Evolutionary conservation across 2,329 filamentous ascomycete species (phyloP).

Genomic region (Cladobotryum protrusum): DNA sequence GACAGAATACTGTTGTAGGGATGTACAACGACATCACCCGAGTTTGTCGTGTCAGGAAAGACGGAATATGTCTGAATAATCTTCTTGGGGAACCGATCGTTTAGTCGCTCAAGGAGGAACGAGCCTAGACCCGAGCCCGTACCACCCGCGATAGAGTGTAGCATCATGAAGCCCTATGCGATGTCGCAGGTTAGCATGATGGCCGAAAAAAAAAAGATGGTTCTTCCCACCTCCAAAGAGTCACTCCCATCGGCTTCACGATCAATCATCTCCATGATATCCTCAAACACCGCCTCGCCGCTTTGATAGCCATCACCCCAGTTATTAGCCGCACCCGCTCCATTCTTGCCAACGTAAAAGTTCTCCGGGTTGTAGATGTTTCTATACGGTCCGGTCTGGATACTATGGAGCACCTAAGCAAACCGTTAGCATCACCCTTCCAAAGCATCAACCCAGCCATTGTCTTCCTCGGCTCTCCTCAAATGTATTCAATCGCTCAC

Average conservation of each 20-base stretch:
- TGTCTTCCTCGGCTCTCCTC: too few species aligned
- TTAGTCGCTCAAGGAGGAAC: slow-evolving; percentile 89
- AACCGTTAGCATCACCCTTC: neutral
- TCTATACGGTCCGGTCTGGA: slow-evolving; percentile 88
- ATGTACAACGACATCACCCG: slow-evolving; percentile 89
- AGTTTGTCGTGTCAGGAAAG: slow-evolving; percentile 86
- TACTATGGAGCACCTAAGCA: slow-evolving; percentile 71
- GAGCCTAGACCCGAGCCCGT: slow-evolving; percentile 95
- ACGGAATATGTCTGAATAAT: slow-evolving; percentile 99
- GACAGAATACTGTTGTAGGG: slow-evolving; percentile 96
- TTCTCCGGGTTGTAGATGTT: slow-evolving; percentile 99
- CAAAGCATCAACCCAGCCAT: neutral
- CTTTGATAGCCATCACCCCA: slow-evolving; percentile 96
- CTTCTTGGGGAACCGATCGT: slow-evolving; percentile 97
- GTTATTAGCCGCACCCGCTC: slow-evolving; percentile 91
- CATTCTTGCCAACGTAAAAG: slow-evolving; percentile 93
- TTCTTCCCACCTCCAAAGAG: slow-evolving; percentile 68
- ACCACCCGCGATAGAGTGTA: slow-evolving; percentile 95
- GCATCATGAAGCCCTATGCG: slow-evolving; percentile 84
- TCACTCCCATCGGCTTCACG: slow-evolving; percentile 97
- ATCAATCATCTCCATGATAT: slow-evolving; percentile 99
- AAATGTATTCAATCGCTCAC: neutral
- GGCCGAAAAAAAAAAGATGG: neutral
- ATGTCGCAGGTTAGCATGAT: too few species aligned
- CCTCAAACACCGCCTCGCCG: slow-evolving; percentile 86